Base-by-base conservation (phyloP, 2,329 filamentous ascomycete species). In the Blumeriella jaapii region DNA sequence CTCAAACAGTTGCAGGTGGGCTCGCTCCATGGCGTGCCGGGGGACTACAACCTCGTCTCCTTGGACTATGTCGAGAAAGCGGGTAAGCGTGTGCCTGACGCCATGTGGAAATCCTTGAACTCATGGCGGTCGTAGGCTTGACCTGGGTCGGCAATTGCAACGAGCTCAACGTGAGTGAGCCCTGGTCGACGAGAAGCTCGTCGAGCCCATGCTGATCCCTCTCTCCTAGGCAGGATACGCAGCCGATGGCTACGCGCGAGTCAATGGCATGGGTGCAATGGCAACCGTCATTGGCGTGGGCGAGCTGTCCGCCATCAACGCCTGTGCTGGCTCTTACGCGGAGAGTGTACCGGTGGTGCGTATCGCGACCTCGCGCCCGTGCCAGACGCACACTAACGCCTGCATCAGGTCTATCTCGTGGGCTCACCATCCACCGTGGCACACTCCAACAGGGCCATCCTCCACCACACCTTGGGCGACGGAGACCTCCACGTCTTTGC, bases 401-500 rank as follows among this genome's bases (percentile, higher is more conserved):
- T 11, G 15, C 17, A 31, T 20, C 6, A 31, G 29, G 29, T 31
- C 18, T 67, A 70, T 47, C 74, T 78, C 37, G 73, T 78, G 25
- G 65, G 67, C 6, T 61, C 62, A 16, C 64, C 66, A 1, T 58
- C 57, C 15, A 64, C 61, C 15, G 37, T 54, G 7, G 58, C 59
- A 2, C 64, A 68, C 44, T 56, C 57, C 34, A 52, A 55, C 39
- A 59, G 60, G 23, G 53, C 56, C 40, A 49, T 68, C 15, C 55
- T 73, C 34, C 78, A 83, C 54, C 78, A 83, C 56, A 80, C 78
- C 0, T 69, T 83, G 2, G 76, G 72, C 39, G 79, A 82, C 47
- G 78, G 82, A 38, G 78, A 89, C 59, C 89, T 81, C 58, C 74
- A 78, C 40, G 79, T 83, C 33, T 93, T 91, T 57, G 68, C 74